Conservation (phyloP, 176 grass and related monocot species). For the Alloteropsis semialata region DNA sequence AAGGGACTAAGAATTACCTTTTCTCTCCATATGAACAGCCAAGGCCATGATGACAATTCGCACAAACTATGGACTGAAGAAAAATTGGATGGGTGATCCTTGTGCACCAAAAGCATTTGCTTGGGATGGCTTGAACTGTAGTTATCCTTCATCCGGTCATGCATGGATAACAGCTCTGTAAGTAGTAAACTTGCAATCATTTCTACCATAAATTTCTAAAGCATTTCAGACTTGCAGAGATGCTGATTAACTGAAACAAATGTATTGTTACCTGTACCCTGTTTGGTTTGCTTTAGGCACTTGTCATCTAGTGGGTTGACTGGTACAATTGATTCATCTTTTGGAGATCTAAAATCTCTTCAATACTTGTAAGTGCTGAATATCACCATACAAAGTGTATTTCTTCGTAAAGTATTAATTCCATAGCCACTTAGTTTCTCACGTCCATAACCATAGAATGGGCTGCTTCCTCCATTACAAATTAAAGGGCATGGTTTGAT, state of each 20-base stretch:
- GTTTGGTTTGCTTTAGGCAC: conserved; percentile 18
- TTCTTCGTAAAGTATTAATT: not conserved
- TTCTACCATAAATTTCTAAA: not conserved
- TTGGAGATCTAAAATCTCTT: conserved; percentile 45
- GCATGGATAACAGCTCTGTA: conserved; percentile 28
- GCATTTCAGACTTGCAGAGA: no score
- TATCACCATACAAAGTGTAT: not conserved
- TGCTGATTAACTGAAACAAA: not conserved
- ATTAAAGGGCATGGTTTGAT: no score
- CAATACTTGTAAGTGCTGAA: conserved; percentile 39
- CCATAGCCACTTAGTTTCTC: not conserved
- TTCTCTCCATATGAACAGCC: not conserved
- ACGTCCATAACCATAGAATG: not conserved
- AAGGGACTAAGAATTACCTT: no score
- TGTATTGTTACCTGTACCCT: not conserved
- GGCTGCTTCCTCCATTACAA: not conserved
- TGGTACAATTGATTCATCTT: conserved; percentile 29
- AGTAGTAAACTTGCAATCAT: not conserved
- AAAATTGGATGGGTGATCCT: conserved; percentile 34
- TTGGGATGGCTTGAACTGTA: conserved; percentile 32
- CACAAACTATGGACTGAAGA: conserved; percentile 14
- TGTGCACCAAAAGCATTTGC: conserved; percentile 19
- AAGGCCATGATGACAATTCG: conserved; percentile 26
- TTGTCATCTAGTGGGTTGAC: conserved; percentile 45
- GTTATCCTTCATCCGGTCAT: not conserved